Base-by-base conservation (phyloP, 1,139 yeast genomes). In the Taphrina communis region DNA sequence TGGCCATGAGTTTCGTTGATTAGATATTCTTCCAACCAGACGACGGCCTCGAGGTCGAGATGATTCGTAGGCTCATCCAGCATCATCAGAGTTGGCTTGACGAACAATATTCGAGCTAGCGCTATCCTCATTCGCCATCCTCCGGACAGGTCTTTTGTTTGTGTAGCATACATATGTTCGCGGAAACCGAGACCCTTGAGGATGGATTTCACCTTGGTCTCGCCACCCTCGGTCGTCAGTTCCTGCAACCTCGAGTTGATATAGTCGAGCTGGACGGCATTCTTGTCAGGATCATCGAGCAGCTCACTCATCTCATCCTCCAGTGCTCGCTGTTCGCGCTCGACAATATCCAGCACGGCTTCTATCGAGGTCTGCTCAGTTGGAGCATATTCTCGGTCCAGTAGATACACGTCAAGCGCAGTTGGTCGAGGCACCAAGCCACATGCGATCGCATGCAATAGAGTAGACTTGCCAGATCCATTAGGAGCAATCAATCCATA, bases 141-240 rank as follows among this genome's bases (percentile, higher is more conserved):
- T 86, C 99, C 99, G 79, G 97, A 91, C 98, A 94, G 93, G 78
- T 94, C 99, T 81, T 90, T 92, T 77, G 99, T 94, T 82, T 87
- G 88, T 82, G 88, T 88, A 79, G 86, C 85, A 76, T 93, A 91
- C 72, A 99, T 94, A 75, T 82, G 82, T 69, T 88, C 78, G 81
- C 90, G 91, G 87, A 94, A 94, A 77, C 99, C 99, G 80, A 94
- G 86, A 92, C 99, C 99, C 75, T 92, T 90, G 77, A 94, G 84
- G 77, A 94, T 94, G 74, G 92, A 81, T 76, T 88, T 89, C 73
- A 86, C 71, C 41, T 60, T 59, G 48, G 62, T 70, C 36, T 70
- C 71, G 21, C 66, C 63, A 31, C 65, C 66, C 5, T 70, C 72
- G 6, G 65, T 65, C 14, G 70, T 69, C 41, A 70, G 57, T 38